Conservation (phyloP, 805 yeast species). For the Isabelozyma pseudorhagii region DNA sequence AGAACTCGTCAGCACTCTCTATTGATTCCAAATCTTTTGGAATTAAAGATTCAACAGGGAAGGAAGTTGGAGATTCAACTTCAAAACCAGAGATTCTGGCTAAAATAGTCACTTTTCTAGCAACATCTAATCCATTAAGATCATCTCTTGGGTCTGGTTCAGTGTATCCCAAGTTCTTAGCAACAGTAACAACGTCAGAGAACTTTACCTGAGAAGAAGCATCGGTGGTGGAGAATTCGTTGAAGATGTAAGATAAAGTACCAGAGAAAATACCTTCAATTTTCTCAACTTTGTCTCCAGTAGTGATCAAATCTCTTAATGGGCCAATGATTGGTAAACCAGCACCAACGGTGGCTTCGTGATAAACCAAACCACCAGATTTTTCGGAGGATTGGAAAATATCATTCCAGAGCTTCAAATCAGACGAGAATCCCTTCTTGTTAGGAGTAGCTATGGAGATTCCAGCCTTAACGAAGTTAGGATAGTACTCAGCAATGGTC, state of each 20-base stretch:
- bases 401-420: constrained; percentile 68
- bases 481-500: constrained; percentile 71
- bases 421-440: constrained; percentile 92
- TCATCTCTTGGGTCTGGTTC: constrained; percentile 99
- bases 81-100: constrained; percentile 88
- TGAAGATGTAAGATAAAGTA: constrained; percentile 90
- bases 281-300: constrained; percentile 89
- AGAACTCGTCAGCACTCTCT: constrained; percentile 70
- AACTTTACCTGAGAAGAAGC: constrained; percentile 62
- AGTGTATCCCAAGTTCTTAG: constrained; percentile 90
- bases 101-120: constrained; percentile 94
- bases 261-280: constrained; percentile 98
- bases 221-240: constrained; percentile 76
- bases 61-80: constrained; percentile 84
- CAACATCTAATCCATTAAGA: constrained; percentile 95
- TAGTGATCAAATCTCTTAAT: constrained; percentile 78
- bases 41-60: constrained; percentile 91
- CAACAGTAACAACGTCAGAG: constrained; percentile 85
- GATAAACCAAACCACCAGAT: constrained; percentile 78
- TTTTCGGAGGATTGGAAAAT: constrained; percentile 57
- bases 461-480: constrained; percentile 68
- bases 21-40: constrained; percentile 81
- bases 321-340: constrained; percentile 93
- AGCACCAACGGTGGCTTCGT: constrained; percentile 98
- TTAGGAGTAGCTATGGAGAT: constrained; percentile 97